Conservation (phyloP, 192 early-diverging fungal genomes). For the Lunasporangiospora selenospora region DNA sequence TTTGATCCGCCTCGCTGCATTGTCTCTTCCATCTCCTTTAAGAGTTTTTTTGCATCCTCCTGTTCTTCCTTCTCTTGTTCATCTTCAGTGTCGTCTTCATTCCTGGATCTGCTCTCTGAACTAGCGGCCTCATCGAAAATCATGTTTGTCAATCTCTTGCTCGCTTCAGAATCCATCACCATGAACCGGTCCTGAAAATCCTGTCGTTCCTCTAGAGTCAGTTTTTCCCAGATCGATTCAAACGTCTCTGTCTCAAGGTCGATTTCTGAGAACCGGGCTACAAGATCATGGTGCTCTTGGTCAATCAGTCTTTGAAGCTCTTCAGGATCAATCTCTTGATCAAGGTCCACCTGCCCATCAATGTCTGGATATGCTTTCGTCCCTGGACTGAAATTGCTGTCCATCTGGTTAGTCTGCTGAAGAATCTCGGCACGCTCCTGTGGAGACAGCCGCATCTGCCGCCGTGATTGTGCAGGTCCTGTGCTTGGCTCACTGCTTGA, state of each 20-base stretch:
- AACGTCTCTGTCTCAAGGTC: slow-evolving; percentile 54
- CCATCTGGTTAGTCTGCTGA: neutral
- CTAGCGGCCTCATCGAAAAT: too few relatives aligned
- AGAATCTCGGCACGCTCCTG: slow-evolving; percentile 30
- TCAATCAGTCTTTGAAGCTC: slow-evolving; percentile 15
- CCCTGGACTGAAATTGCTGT: neutral
- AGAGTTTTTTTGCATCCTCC: slow-evolving; percentile 14
- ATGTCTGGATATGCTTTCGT: slow-evolving; percentile 52
- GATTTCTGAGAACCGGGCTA: slow-evolving; percentile 49
- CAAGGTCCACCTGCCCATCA: slow-evolving; percentile 6
- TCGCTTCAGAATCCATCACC: slow-evolving; percentile 10
- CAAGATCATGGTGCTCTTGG: slow-evolving; percentile 48
- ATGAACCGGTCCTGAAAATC: slow-evolving; percentile 57
- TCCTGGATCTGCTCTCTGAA: neutral
- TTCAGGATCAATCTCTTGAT: neutral
- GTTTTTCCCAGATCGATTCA: slow-evolving; percentile 53
- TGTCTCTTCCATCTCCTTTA: slow-evolving; percentile 37
- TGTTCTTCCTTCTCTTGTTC: slow-evolving; percentile 33
- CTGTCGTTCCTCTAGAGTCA: slow-evolving; percentile 53
- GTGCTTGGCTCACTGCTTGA: too few relatives aligned
- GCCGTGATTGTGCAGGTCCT: too few relatives aligned
- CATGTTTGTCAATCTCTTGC: too few relatives aligned
- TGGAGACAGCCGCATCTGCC: too few relatives aligned
- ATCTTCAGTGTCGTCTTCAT: neutral
- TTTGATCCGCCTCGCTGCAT: slow-evolving; percentile 14